Conservation (phyloP, 164 flowering plant genomes). For the Nymphaea colorata region DNA sequence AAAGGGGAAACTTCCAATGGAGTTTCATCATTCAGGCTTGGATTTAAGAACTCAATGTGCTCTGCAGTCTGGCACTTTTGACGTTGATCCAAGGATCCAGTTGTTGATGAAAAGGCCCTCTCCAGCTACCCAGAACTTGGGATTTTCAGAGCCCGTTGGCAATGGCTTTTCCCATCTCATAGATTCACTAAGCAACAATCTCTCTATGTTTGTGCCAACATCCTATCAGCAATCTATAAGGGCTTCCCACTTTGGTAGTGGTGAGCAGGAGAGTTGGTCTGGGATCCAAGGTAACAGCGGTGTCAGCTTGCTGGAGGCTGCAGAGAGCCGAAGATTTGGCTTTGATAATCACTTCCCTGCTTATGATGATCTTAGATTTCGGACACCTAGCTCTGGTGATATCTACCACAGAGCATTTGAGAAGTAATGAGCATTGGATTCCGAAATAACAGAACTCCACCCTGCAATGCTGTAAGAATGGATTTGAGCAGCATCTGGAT, state of each 20-base stretch:
- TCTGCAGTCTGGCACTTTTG: slow-evolving; percentile 31
- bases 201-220: slow-evolving; percentile 40
- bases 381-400: slow-evolving; percentile 56
- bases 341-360: slow-evolving; percentile 34
- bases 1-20: slow-evolving; percentile 47
- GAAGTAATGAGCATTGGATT: slow-evolving; percentile 22
- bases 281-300: slow-evolving; percentile 40
- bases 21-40: slow-evolving; percentile 15
- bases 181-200: slow-evolving; percentile 35
- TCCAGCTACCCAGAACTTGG: slow-evolving; percentile 39
- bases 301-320: slow-evolving; percentile 36
- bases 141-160: slow-evolving; percentile 32
- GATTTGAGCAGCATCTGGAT: neutral
- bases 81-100: slow-evolving; percentile 58
- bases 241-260: slow-evolving; percentile 40
- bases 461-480: neutral
- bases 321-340: slow-evolving; percentile 57
- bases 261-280: slow-evolving; percentile 71
- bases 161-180: slow-evolving; percentile 29
- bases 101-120: slow-evolving; percentile 52
- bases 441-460: neutral
- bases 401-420: slow-evolving; percentile 70
- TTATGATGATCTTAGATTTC: slow-evolving; percentile 36
- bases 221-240: slow-evolving; percentile 42
- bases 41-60: slow-evolving; percentile 38